These are phyloP conservation scores for Gilbertella persicaria DNA, from an alignment of 371 early-diverging fungal genomes.

Conservation along the genomic window DNA sequence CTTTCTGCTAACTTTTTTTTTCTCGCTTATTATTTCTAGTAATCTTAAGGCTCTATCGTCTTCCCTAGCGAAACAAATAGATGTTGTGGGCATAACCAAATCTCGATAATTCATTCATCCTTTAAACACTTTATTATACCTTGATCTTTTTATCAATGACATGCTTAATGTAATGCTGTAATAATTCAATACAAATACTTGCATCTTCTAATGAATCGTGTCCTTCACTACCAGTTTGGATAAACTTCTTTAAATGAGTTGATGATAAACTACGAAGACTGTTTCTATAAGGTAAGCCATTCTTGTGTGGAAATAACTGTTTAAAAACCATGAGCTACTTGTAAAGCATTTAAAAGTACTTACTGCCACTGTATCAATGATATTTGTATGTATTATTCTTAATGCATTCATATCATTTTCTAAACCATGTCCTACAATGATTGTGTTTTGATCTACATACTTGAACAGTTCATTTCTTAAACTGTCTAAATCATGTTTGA, in stretches of 20 bases:
- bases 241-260: conserved; percentile 39
- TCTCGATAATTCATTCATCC: too few relatives aligned
- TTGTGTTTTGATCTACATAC: conserved; percentile 38
- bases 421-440: conserved; percentile 53
- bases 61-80: too few relatives aligned
- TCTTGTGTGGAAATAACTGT: conserved; percentile 48
- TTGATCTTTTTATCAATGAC: neutral
- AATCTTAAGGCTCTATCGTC: too few relatives aligned
- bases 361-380: conserved; percentile 51
- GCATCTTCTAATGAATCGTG: conserved; percentile 66
- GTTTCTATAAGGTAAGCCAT: conserved; percentile 46
- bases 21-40: too few relatives aligned
- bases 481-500: conserved; percentile 43
- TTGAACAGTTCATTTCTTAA: conserved; percentile 45
- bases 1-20: too few relatives aligned
- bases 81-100: too few relatives aligned
- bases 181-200: conserved; percentile 52
- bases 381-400: conserved; percentile 39
- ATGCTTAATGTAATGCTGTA: conserved; percentile 19
- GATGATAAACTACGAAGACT: conserved; percentile 38
- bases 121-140: too few relatives aligned
- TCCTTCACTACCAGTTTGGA: conserved; percentile 56
- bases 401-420: conserved; percentile 56
- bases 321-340: neutral
- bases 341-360: conserved; percentile 4